Evolutionary conservation across 805 yeast species (phyloP), one percentile per base, ranked within the genome.

Genomic region (Wickerhamomyces tratensis): DNA sequence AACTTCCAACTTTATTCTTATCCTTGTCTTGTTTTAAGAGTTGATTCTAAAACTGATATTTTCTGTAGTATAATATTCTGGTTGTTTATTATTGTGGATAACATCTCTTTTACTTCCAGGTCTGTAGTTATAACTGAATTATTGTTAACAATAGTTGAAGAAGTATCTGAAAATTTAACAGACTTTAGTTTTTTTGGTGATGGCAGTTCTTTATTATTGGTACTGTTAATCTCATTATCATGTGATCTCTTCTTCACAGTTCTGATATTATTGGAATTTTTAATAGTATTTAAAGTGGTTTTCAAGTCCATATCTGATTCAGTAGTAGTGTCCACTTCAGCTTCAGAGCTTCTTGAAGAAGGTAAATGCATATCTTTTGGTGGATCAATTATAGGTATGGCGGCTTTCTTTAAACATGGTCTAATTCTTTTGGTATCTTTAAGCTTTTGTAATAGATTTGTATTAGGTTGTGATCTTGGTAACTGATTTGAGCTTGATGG

Each of bases 201-300:
- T 5, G 51, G n/a, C 36, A 51, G 47, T n/a, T 27, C 34, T 5
- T 26, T 35, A 6, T 27, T 30, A 20, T 29, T 27, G 1, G 35
- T 25, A 9, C 31, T 39, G 20, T 20, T 20, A 20, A 20, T 20
- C 7, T 27, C 12, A 7, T 46, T 49, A 40, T 64, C 68, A 5
- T 46, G 51, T 40, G 60, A 59, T 42, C 48, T 50, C 13, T 35
- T 38, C 25, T 35, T 39, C 27, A 44, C 52, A 44, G 49, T 52
- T 36, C 50, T 56, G 20, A 20, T 20, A 26, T 42, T 42, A 5
- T 46, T 47, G 3, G 57, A 45, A 27, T 56, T 56, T 38, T 43
- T 46, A 39, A 49, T 33, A 0, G 61, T 56, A 37, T 56, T 56
- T 25, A 55, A 37, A 3, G 50, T 37, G 0, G 61, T 56, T 5